Conservation (phyloP, 345 rosid species). For the Anastatica hierochuntica region DNA sequence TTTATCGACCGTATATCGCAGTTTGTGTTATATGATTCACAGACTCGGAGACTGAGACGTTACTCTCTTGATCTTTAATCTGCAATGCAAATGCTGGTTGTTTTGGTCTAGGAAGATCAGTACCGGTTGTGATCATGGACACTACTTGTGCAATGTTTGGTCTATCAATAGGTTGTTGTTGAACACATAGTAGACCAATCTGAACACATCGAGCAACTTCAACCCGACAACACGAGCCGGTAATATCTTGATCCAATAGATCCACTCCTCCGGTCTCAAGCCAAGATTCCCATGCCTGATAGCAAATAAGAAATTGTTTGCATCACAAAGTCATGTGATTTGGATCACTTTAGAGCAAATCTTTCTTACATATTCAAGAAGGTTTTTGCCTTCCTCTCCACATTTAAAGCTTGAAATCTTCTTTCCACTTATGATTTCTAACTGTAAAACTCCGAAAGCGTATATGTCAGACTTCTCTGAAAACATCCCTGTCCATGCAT, state of each 20-base stretch:
- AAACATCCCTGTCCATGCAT: constrained; percentile 38
- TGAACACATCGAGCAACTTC: constrained; percentile 27
- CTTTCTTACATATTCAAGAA: constrained; percentile 25
- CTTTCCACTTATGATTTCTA: constrained; percentile 21
- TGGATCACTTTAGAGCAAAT: no score
- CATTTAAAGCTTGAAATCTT: constrained; percentile 24
- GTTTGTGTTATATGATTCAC: no score
- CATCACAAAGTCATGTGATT: no score
- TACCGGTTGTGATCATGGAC: constrained; percentile 16
- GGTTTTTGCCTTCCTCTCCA: constrained; percentile 20
- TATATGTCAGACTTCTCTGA: constrained; percentile 43
- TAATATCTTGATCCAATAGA: constrained; percentile 19
- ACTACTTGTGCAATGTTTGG: constrained; percentile 24
- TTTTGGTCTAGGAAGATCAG: constrained; percentile 20
- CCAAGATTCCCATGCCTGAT: constrained; percentile 29
- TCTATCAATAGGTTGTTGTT: constrained; percentile 26
- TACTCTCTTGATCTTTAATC: no score
- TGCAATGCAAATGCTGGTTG: constrained; percentile 18
- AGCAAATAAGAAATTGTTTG: no score
- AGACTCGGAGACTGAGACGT: no score
- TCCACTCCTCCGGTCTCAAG: constrained; percentile 10
- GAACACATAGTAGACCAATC: constrained; percentile 23
- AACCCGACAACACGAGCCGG: constrained; percentile 1
- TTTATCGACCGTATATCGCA: no score
- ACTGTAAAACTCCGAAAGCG: constrained; percentile 40